These are phyloP conservation scores for Crataegus laevigata DNA, from an alignment of 306 rosid species.

Conservation along the genomic window DNA sequence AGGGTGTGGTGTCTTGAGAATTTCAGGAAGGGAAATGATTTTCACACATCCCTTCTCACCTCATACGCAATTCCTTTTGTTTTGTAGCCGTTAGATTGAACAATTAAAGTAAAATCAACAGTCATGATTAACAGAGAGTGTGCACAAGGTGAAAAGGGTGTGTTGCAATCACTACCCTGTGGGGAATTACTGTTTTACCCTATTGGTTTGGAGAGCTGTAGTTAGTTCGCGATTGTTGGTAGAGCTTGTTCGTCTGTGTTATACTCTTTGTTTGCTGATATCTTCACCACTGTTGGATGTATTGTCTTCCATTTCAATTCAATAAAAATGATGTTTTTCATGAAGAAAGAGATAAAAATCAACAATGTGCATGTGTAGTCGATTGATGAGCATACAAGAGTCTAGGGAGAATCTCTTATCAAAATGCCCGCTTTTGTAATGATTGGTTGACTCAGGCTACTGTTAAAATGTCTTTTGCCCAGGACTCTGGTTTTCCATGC, in stretches of 20 bases:
- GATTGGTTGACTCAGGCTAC: slow-evolving; percentile 9
- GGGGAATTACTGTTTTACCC: background rate
- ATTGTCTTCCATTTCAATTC: background rate
- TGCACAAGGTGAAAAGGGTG: background rate
- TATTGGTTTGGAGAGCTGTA: background rate
- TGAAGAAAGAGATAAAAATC: background rate
- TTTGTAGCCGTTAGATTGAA: background rate
- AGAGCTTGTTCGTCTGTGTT: background rate
- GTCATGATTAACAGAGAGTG: background rate
- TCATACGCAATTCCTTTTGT: background rate
- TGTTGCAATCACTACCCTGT: background rate
- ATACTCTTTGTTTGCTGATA: background rate
- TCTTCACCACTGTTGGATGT: background rate
- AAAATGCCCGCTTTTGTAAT: background rate
- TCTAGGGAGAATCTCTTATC: background rate
- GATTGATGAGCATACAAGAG: background rate
- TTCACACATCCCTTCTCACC: background rate
- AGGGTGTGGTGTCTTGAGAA: background rate
- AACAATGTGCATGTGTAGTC: background rate
- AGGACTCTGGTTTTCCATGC: slow-evolving; percentile 99
- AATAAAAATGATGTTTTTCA: background rate
- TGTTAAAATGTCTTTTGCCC: slow-evolving; percentile 26
- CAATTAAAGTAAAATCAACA: background rate
- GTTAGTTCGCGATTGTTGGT: background rate
- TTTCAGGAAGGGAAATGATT: background rate